Base-by-base conservation (phyloP, 768 basidiomycete genomes). In the Leccinum broughii region DNA sequence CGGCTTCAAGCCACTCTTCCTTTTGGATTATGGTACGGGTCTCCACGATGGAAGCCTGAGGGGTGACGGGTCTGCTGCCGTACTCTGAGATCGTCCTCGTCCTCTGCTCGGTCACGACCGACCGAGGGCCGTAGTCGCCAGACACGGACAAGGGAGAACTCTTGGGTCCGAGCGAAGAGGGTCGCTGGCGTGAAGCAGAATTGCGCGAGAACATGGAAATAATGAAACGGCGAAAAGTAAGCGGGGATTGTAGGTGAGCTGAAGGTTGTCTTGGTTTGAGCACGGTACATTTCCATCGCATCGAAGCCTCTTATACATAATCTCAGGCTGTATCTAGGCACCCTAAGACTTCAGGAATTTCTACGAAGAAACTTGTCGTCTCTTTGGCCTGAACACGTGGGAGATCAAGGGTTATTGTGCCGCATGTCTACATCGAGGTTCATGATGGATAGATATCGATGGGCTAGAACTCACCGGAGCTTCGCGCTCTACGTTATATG, bases 1-100 rank as follows among this genome's bases (percentile, higher is more conserved):
- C 74, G 13, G 13, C 50, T 7, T 58, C 58, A 49, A 74, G 66
- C 72, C 72, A 74, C 24, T 66, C 66, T 4, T 72, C 70, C 57
- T 64, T 72, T 54, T 62, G 65, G 48, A 65, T 66, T 8, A 57
- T 14, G 13, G 60, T 15, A 17, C 63, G 64, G 17, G 64, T 1
- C 32, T 67, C 70, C 17, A 58, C 26, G 0, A 62, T 1, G 8
- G 15, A 1, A 1, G 24, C 24, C 24, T 24, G 24, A 24, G 67
- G 68, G 13, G 67, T 70, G 51, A 57, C 26, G 10, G 68, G 60
- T 22, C 68, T 49, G 48, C 48, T 58, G 54, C 57, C 49, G 46
- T 63, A 49, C 48, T 62, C 67, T 39, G 70, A 69, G 11, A 26
- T 0, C 34, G 68, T 65, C 57, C 64, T 70, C 53, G 57, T 53